Base-by-base conservation (phyloP, 2,329 filamentous ascomycete species). In the Colletotrichum endophyticum region DNA sequence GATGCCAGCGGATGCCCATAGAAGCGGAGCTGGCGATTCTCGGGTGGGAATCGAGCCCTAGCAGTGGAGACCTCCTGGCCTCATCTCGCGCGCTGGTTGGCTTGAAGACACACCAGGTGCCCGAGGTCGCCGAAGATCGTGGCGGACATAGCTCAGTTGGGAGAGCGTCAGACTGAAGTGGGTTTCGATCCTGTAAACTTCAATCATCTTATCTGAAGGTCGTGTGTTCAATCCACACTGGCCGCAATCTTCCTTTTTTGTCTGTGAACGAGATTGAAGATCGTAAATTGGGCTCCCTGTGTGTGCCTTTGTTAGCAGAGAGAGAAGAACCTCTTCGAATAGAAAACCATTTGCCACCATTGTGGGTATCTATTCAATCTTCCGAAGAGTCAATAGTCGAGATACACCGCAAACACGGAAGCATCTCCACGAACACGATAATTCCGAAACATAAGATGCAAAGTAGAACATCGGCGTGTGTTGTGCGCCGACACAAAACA, bases 221-320 rank as follows among this genome's bases (percentile, higher is more conserved):
- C 70, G 70, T 73, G 63, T 76, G 57, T 69, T 76, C 73, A 66
- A 69, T 68, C 73, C 73, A 75, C 73, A 72, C 62, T 73, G 70
- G 63, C 70, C 57, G 63, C 63, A 28, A 34, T 27, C 64, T 59
- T 25, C 6, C 11, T 6, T 39, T 69, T 75, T 64, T 59, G 56
- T 28, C 5, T 7, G 1, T 39, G 15, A 3, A 19, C 8, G 36
- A 39, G 36, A 39, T 19, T 39, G 15, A 19, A 19, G 7, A 39
- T 19, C 15, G 8, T 19, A 8, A 19, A 39, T 19, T 39, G 16
- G 9, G 12, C 11, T 22, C 22, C 4, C 13, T 16, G 27, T 25
- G n/a, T 16, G 12, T 5, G 16, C 5, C 8, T 12, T 16, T 9
- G 12, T 22, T 49, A 22, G 44, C 44, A 22, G 9, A 19, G 6